These are phyloP conservation scores for Mucor saturninus DNA, from an alignment of 371 early-diverging fungal species.

Conservation along the genomic window DNA sequence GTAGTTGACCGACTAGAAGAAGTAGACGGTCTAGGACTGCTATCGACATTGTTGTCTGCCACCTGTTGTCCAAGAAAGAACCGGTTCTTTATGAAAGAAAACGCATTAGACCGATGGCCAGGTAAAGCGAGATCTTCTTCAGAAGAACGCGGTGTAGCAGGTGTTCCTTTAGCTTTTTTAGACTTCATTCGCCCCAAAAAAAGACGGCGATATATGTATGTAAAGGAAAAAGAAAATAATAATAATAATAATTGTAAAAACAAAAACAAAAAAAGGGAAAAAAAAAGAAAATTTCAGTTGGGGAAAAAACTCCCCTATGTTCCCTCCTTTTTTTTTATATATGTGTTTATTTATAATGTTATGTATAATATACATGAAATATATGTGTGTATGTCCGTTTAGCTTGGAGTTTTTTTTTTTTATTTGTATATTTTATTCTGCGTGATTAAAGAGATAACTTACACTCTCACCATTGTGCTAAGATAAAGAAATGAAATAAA, in stretches of 20 bases:
- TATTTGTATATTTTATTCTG: slow-evolving; percentile 27
- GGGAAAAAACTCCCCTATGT: slow-evolving; percentile 12
- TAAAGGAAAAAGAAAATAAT: slow-evolving; percentile 1
- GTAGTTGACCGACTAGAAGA: slow-evolving; percentile 12
- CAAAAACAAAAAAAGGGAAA: slow-evolving; percentile 5
- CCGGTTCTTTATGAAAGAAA: slow-evolving; percentile 31
- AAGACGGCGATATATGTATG: slow-evolving; percentile 14
- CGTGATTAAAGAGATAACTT: slow-evolving; percentile 82
- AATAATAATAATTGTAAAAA: not conserved
- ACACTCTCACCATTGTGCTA: slow-evolving; percentile 97
- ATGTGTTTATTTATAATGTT: not conserved
- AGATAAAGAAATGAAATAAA: slow-evolving; percentile 7
- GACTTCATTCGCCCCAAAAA: slow-evolving; percentile 26
- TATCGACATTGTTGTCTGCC: slow-evolving; percentile 1
- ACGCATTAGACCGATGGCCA: slow-evolving; percentile 17
- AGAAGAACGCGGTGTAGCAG: slow-evolving; percentile 13
- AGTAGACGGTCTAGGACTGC: slow-evolving; percentile 8
- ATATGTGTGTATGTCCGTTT: not conserved
- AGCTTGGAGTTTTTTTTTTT: not conserved
- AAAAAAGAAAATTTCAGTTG: slow-evolving; percentile 17
- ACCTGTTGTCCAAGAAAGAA: slow-evolving; percentile 20
- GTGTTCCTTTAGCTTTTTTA: slow-evolving; percentile 19
- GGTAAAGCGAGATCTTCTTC: slow-evolving; percentile 5
- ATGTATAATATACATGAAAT: not conserved
- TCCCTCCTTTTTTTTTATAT: slow-evolving; percentile 8